These are phyloP conservation scores for Aspergillus spinulosporus DNA, from an alignment of 2,329 filamentous ascomycete species.

Conservation along the genomic window DNA sequence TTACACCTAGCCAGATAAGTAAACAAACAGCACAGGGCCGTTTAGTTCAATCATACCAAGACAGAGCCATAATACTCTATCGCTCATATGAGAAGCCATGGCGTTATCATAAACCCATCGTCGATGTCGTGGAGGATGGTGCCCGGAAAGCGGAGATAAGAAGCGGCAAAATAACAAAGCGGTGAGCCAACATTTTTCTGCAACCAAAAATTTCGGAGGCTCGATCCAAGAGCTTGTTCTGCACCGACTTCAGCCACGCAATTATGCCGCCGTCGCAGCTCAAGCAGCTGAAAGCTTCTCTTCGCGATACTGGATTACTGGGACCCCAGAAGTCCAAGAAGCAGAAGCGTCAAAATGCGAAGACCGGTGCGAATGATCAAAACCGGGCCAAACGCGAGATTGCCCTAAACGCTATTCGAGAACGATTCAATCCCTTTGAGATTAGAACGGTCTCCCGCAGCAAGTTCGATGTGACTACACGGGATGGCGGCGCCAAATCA, in stretches of 20 bases:
- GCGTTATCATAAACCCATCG: conserved; percentile 8
- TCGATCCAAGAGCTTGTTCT: conserved; percentile 16
- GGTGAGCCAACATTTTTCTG: conserved; percentile 38
- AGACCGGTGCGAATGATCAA: conserved; percentile 66
- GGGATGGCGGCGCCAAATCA: conserved; percentile 51
- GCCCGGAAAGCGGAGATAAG: background rate
- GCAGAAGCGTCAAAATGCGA: conserved; percentile 74
- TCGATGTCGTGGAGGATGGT: background rate
- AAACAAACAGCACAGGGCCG: no score
- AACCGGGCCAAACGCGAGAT: conserved; percentile 75
- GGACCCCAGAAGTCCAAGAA: conserved; percentile 95
- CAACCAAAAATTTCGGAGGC: conserved; percentile 30
- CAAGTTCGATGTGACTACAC: conserved; percentile 82
- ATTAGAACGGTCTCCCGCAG: conserved; percentile 76
- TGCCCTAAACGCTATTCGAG: conserved; percentile 81
- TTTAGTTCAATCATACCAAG: conserved; percentile 30
- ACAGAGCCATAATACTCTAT: conserved; percentile 43
- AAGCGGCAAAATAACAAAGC: conserved; percentile 36
- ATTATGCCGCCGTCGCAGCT: conserved; percentile 93
- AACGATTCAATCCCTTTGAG: conserved; percentile 98
- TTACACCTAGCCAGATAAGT: conserved; percentile 33
- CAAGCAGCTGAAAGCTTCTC: conserved; percentile 88
- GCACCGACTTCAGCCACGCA: conserved; percentile 20
- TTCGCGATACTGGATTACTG: conserved; percentile 84
- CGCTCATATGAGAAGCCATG: conserved; percentile 39